These are phyloP conservation scores for Hermanozyma aechmeae DNA, from an alignment of 805 yeast genomes.

Conservation along the genomic window DNA sequence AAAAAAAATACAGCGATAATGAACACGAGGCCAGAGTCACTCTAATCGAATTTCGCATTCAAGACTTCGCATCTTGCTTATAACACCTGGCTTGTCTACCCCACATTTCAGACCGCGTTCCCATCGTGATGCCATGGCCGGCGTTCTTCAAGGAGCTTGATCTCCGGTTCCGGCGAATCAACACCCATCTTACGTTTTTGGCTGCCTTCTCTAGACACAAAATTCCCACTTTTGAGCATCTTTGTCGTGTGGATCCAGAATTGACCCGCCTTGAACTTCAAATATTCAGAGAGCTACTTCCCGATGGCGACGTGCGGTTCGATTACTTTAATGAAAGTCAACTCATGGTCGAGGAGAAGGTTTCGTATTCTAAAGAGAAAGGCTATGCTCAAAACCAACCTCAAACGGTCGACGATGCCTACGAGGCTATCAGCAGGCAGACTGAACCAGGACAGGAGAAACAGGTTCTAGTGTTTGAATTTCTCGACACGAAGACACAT, in stretches of 20 bases:
- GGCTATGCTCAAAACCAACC: constrained; percentile 27
- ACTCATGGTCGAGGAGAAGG: constrained; percentile 34
- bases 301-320: constrained; percentile 54
- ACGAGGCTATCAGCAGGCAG: constrained; percentile 47
- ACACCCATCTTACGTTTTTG: constrained; percentile 31
- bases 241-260: constrained; percentile 20
- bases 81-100: too few relatives aligned
- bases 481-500: constrained; percentile 58
- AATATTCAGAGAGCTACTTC: constrained; percentile 49
- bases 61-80: too few relatives aligned
- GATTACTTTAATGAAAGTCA: constrained; percentile 78
- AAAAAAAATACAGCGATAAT: too few relatives aligned
- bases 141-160: constrained; percentile 1
- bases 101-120: not conserved
- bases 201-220: constrained; percentile 11
- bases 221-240: constrained; percentile 19
- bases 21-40: too few relatives aligned
- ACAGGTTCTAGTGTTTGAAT: constrained; percentile 65
- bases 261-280: constrained; percentile 51
- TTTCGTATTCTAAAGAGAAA: constrained; percentile 23
- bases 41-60: too few relatives aligned
- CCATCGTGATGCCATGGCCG: constrained; percentile 1
- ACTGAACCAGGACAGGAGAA: constrained; percentile 32
- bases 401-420: constrained; percentile 36
- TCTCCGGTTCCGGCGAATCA: constrained; percentile 7